These are phyloP conservation scores for Trichoderma oligosporum DNA, from an alignment of 2,329 filamentous ascomycete species.

Conservation along the genomic window DNA sequence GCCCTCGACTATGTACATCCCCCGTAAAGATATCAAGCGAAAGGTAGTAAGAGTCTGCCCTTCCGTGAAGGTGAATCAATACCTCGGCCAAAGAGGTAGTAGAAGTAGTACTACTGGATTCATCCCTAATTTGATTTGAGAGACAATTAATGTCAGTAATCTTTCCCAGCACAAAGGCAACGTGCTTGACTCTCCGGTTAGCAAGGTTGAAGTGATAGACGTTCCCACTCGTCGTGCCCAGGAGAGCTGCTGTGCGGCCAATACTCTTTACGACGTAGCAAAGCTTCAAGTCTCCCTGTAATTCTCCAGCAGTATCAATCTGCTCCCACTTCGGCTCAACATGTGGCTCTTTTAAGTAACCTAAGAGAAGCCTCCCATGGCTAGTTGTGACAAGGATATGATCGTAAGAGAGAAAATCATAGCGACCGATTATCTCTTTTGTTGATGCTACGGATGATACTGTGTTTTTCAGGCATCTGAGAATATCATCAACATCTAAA, in stretches of 20 bases:
- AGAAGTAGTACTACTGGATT: no score
- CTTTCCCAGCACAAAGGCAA: conserved; percentile 44
- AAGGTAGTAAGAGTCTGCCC: conserved; percentile 42
- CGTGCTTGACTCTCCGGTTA: conserved; percentile 27
- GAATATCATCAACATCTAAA: conserved; percentile 35
- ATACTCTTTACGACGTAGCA: conserved; percentile 47
- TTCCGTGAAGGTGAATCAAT: conserved; percentile 46
- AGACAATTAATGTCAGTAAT: conserved; percentile 50
- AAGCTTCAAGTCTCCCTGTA: conserved; percentile 39
- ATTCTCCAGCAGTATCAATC: conserved; percentile 34
- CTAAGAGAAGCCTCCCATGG: conserved; percentile 56
- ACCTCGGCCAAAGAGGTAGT: conserved; percentile 31
- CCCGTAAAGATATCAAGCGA: conserved; percentile 35
- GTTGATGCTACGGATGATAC: neutral
- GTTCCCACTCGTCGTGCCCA: conserved; percentile 48
- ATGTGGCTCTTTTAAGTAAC: conserved; percentile 30
- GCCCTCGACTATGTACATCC: conserved; percentile 28
- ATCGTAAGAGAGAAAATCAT: conserved; percentile 56
- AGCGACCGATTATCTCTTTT: conserved; percentile 53
- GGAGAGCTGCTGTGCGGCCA: conserved; percentile 38
- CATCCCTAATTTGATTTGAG: conserved; percentile 7
- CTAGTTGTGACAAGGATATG: conserved; percentile 56
- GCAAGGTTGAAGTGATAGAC: conserved; percentile 43
- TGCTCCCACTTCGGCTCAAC: conserved; percentile 41
- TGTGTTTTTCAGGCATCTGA: conserved; percentile 20